Percentiles rank a stretch among this genome's conserved stretches.
These are phyloP conservation scores for Trypanosoma theileri DNA, from an alignment of 208 protist species.

Conservation along the genomic window DNA sequence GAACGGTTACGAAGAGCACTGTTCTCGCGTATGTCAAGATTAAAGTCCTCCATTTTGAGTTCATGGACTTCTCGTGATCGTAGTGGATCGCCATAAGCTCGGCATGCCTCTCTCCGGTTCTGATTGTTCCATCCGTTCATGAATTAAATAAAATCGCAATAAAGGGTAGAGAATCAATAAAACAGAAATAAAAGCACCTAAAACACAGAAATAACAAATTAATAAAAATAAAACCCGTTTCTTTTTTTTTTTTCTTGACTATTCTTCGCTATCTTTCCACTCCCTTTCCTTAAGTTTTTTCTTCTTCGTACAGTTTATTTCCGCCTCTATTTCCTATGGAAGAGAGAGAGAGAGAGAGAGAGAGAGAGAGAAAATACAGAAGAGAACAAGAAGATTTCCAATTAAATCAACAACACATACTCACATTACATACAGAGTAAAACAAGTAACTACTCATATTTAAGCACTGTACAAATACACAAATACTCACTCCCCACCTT, in stretches of 20 bases:
- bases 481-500: neutral
- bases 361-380: neutral
- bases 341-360: neutral
- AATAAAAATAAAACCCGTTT: neutral
- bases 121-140: conserved; percentile 45
- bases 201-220: conserved; percentile 21
- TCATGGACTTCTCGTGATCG: conserved; percentile 72
- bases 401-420: neutral
- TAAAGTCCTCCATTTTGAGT: conserved; percentile 75
- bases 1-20: conserved; percentile 79
- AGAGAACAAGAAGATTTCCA: neutral
- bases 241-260: neutral
- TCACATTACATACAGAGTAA: too few species aligned
- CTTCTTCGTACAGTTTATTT: neutral
- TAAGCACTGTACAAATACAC: neutral
- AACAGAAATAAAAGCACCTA: conserved; percentile 6
- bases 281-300: neutral
- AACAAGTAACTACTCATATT: too few species aligned
- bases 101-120: conserved; percentile 43
- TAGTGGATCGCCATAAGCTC: conserved; percentile 64
- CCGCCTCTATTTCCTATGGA: neutral
- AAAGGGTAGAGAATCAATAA: conserved; percentile 9
- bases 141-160: conserved; percentile 2
- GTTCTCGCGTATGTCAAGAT: conserved; percentile 83
- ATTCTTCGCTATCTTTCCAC: neutral